Evolutionary conservation across 305 asterid genomes (phyloP).

Genomic region (Fraxinus sp.): DNA sequence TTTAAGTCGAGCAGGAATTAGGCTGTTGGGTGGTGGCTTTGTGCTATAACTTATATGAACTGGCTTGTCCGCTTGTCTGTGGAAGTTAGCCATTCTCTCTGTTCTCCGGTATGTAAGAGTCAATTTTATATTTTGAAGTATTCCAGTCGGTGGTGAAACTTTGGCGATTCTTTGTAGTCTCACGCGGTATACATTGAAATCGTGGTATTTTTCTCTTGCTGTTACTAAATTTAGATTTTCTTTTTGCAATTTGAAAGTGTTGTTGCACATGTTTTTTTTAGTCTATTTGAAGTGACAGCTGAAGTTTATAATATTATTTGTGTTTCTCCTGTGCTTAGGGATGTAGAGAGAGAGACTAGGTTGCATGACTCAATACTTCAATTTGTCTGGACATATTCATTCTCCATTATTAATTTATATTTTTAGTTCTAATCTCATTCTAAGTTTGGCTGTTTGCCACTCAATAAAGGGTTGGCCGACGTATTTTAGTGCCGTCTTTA

Average conservation of each 20-base stretch:
- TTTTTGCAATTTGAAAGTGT: neutral
- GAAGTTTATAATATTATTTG: conserved; percentile 14
- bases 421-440: conserved; percentile 9
- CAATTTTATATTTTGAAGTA: neutral
- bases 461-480: conserved; percentile 14
- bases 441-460: conserved; percentile 37
- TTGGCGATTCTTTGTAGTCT: neutral
- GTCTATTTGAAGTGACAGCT: neutral
- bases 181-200: neutral
- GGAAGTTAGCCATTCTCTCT: neutral
- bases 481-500: conserved; percentile 9
- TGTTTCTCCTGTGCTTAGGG: conserved; percentile 20
- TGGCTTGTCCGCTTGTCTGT: neutral
- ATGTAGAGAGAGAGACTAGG: conserved; percentile 16
- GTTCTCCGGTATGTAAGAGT: neutral
- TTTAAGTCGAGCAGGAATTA: neutral
- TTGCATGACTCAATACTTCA: conserved; percentile 30
- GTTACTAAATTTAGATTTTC: neutral
- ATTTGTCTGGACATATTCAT: conserved; percentile 20
- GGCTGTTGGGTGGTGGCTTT: neutral
- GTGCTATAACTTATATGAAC: neutral
- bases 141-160: neutral
- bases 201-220: neutral
- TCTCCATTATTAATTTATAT: conserved; percentile 20
- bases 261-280: neutral